A percentile compares a stretch with the other conserved stretches of the same genome.
These are phyloP conservation scores for Thielaviopsis ethacetica DNA, from an alignment of 2,329 filamentous ascomycete species.

Conservation along the genomic window DNA sequence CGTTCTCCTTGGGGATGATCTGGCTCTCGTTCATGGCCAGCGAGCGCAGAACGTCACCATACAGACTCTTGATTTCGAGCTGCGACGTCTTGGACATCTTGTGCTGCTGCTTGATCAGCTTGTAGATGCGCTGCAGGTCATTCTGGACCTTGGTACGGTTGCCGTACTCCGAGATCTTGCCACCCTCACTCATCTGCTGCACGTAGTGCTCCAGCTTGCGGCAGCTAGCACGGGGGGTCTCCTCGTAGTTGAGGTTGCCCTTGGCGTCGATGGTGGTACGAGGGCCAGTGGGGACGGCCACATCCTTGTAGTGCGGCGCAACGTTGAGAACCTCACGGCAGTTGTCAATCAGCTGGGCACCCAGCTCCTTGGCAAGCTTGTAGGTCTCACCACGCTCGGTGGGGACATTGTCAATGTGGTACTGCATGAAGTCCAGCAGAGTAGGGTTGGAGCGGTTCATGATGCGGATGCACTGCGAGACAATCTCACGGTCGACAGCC, in stretches of 20 bases:
- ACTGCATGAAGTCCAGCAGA: conserved; percentile 97
- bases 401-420: conserved; percentile 97
- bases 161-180: conserved; percentile 96
- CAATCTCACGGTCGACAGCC: conserved; percentile 90
- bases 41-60: conserved; percentile 85
- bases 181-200: conserved; percentile 93
- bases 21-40: conserved; percentile 96
- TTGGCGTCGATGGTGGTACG: conserved; percentile 83
- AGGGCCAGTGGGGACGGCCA: conserved; percentile 78
- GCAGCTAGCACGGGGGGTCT: conserved; percentile 72
- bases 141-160: conserved; percentile 97
- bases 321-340: conserved; percentile 80
- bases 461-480: conserved; percentile 94
- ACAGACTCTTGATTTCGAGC: conserved; percentile 88
- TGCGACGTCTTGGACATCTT: conserved; percentile 94
- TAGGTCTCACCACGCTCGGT: conserved; percentile 95
- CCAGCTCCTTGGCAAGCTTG: conserved; percentile 89
- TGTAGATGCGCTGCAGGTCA: conserved; percentile 88
- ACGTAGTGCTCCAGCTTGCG: conserved; percentile 98
- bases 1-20: conserved; percentile 78
- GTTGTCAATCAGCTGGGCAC: conserved; percentile 87
- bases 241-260: conserved; percentile 83
- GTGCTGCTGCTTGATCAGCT: conserved; percentile 95
- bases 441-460: conserved; percentile 98
- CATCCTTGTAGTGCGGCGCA: conserved; percentile 89